Base-by-base conservation (phyloP, 1,284 basidiomycete genomes). In the Leccinum pachyderme region DNA sequence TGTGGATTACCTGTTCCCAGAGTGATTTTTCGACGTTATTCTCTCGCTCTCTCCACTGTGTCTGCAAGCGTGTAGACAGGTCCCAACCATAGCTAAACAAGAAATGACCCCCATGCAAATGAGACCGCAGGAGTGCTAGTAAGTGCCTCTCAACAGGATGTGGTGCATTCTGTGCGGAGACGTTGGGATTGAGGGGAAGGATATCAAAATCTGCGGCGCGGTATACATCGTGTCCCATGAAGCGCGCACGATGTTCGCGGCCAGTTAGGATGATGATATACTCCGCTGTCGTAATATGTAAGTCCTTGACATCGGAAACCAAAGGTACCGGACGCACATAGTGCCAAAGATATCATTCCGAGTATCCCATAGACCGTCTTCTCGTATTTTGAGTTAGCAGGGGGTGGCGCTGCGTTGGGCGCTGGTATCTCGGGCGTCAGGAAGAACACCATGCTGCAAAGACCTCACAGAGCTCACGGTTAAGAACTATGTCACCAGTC, bases 51-150 rank as follows among this genome's bases (percentile, higher is more conserved):
- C 79, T 72, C 79, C 83, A 86, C 72, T 98, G 95, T 49, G 83
- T 81, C 79, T 99, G 95, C 61, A 98, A 73, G 53, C 90, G 82
- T 58, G 90, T 86, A 13, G 96, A 97, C 59, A 99, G 71, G 72
- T 98, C 95, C 81, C 87, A 96, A 5, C 81, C 84, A 73, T 98
- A 97, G 63, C 91, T 93, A 74, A 96, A 97, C 72, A 95, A 82
- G 69, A 98, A 92, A 59, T 82, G 77, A 49, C 93, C 91, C 5
- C 82, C 80, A 58, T 83, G 81, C 35, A 99, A 78, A 69, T 98
- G 95, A 29, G 89, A 87, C 63, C 91, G 87, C 54, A 98, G 84
- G 31, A 99, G 84, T 7, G 85, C 86, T 33, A 98, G 77, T 3
- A 98, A 78, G 69, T 95, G 91, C 33, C 87, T 84, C 76, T 99